Percentiles rank a stretch among this genome's conserved stretches.
phyloP scores from a whole-genome alignment of 1,284 basidiomycete species.

The Ustilago tritici region DNA sequence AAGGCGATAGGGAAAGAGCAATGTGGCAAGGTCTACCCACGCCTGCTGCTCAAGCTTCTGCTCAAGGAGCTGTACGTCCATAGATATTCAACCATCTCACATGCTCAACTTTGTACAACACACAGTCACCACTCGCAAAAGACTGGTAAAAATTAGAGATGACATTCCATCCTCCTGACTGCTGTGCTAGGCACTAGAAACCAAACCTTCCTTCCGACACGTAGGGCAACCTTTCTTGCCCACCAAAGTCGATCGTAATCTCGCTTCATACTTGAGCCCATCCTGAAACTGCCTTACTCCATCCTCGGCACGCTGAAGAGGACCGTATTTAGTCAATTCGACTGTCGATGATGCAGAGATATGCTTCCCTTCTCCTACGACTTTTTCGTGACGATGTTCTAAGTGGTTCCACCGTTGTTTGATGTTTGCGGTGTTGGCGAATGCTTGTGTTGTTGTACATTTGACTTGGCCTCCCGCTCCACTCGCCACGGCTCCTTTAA shows the following conservation, averaged over 20 bases:
- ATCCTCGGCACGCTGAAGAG: constrained; percentile 29
- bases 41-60: constrained; percentile 27
- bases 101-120: not conserved
- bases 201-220: constrained; percentile 32
- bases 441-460: constrained; percentile 43
- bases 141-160: not conserved
- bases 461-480: constrained; percentile 10
- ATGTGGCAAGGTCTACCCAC: constrained; percentile 52
- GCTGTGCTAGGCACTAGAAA: not conserved
- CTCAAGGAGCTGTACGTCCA: constrained; percentile 3
- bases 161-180: not conserved
- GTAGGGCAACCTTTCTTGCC: constrained; percentile 40
- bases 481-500: not conserved
- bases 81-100: not conserved
- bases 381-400: constrained; percentile 7
- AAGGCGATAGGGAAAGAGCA: constrained; percentile 52
- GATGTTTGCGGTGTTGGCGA: constrained; percentile 24
- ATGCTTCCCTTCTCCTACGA: constrained; percentile 14
- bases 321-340: constrained; percentile 39
- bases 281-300: constrained; percentile 28
- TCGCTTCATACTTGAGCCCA: constrained; percentile 43
- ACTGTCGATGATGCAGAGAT: not conserved
- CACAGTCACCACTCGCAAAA: constrained; percentile 1
- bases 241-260: constrained; percentile 34
- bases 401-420: constrained; percentile 29